Evolutionary conservation across 345 rosid species (phyloP).

Genomic region (Clarkia xantiana): DNA sequence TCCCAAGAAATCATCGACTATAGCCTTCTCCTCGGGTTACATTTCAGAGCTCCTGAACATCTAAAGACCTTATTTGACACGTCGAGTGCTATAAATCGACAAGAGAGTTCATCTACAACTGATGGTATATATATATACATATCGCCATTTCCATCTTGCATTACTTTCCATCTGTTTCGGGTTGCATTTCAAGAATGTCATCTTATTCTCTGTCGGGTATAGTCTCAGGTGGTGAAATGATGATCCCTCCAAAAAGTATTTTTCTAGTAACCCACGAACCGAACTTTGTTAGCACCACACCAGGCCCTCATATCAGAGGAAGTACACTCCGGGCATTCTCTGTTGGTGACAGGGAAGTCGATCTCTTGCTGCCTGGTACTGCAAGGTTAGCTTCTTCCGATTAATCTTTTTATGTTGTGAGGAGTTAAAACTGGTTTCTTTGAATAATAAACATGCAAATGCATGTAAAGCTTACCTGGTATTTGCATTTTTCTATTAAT

Average conservation of each 20-base stretch:
- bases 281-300: slow-evolving; percentile 40
- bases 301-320: slow-evolving; percentile 86
- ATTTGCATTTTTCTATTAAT: no score
- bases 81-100: slow-evolving; percentile 23
- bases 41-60: slow-evolving; percentile 76
- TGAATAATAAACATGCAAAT: no score
- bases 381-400: slow-evolving; percentile 31
- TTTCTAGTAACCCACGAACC: slow-evolving; percentile 72
- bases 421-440: no score
- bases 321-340: slow-evolving; percentile 57
- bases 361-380: slow-evolving; percentile 72
- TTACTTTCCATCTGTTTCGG: no score
- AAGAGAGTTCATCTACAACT: slow-evolving; percentile 20
- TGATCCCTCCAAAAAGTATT: slow-evolving; percentile 54
- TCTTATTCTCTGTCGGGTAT: slow-evolving; percentile 16
- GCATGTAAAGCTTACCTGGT: no score
- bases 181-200: no score
- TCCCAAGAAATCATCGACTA: slow-evolving; percentile 78
- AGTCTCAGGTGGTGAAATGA: slow-evolving; percentile 29
- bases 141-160: no score
- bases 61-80: slow-evolving; percentile 46
- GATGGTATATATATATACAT: background rate
- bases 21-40: slow-evolving; percentile 73
- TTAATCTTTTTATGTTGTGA: no score
- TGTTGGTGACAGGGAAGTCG: slow-evolving; percentile 70